Percentiles rank a stretch among this genome's conserved stretches.
Evolutionary conservation across 176 grass and related monocot species (phyloP).

Genomic region (Lolium perenne): DNA sequence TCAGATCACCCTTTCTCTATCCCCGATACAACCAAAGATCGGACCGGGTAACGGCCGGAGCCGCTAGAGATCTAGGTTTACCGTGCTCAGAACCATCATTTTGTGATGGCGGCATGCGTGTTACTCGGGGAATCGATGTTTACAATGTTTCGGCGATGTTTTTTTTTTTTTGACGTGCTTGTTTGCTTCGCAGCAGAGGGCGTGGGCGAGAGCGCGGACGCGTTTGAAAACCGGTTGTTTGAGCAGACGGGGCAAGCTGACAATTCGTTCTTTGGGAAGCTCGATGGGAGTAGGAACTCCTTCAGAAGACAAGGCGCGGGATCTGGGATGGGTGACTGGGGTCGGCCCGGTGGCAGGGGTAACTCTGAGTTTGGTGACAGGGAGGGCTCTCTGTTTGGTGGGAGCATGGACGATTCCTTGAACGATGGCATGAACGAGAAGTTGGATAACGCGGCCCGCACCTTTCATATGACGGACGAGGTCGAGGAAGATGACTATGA

Average conservation of each 20-base stretch:
- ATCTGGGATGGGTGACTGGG: constrained; percentile 26
- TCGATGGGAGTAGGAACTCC: constrained; percentile 52
- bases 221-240: constrained; percentile 63
- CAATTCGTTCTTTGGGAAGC: constrained; percentile 50
- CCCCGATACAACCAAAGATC: neutral
- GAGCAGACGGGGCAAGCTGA: neutral
- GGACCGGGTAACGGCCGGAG: neutral
- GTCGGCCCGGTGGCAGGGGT: constrained; percentile 6
- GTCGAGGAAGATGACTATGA: constrained; percentile 52
- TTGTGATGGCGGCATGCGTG: neutral
- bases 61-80: constrained; percentile 37
- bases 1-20: neutral
- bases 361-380: constrained; percentile 36
- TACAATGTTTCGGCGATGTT: neutral
- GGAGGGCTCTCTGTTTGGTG: neutral
- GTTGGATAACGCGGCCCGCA: constrained; percentile 47
- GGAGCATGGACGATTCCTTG: constrained; percentile 49
- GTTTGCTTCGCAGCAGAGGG: constrained; percentile 31
- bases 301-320: constrained; percentile 32
- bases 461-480: constrained; percentile 47
- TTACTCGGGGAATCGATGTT: constrained; percentile 26
- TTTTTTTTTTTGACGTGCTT: constrained; percentile 5
- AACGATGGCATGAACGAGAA: constrained; percentile 68
- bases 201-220: constrained; percentile 33
- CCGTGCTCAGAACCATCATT: neutral